These are phyloP conservation scores for Magnaporthiopsis rhizophila DNA, from an alignment of 2,329 filamentous ascomycete genomes.

Conservation along the genomic window DNA sequence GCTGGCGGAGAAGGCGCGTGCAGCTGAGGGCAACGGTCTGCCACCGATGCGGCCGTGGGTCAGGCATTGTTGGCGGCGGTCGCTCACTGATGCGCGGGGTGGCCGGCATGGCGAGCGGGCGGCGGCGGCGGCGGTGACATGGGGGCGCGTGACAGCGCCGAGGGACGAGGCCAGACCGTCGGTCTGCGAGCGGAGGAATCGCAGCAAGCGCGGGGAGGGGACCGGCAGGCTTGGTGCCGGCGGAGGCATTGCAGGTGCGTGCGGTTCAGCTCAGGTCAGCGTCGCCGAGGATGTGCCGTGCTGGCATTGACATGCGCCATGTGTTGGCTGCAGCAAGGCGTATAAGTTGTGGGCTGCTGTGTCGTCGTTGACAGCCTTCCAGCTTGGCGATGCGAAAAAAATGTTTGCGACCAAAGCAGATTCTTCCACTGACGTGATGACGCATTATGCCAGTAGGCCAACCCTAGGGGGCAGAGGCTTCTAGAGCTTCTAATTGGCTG, in stretches of 20 bases:
- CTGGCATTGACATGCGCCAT: not conserved
- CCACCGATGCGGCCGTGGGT: slow-evolving; percentile 12
- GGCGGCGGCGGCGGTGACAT: not conserved
- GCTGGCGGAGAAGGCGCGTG: slow-evolving; percentile 3
- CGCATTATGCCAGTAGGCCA: not conserved
- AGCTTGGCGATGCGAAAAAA: not conserved
- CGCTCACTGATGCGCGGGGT: not conserved
- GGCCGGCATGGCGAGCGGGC: not conserved
- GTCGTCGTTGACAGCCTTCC: not conserved
- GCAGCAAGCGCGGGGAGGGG: slow-evolving; percentile 53
- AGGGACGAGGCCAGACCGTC: slow-evolving; percentile 41
- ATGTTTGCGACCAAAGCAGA: not conserved
- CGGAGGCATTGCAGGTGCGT: slow-evolving; percentile 33
- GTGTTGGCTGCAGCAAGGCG: not conserved
- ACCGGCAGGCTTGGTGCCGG: slow-evolving; percentile 34
- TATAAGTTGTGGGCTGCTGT: not conserved
- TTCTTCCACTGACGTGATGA: not conserved
- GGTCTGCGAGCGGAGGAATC: slow-evolving; percentile 66
- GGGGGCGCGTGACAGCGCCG: not conserved
- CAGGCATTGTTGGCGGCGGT: not conserved
- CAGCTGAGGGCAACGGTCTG: not conserved
- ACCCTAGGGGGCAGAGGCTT: not conserved
- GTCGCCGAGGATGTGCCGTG: not conserved
- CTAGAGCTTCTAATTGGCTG: not conserved
- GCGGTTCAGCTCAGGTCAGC: not conserved